Evolutionary conservation across 164 flowering plant genomes (phyloP), one percentile per base, ranked within the genome.

Genomic region (Berberis thunbergii): DNA sequence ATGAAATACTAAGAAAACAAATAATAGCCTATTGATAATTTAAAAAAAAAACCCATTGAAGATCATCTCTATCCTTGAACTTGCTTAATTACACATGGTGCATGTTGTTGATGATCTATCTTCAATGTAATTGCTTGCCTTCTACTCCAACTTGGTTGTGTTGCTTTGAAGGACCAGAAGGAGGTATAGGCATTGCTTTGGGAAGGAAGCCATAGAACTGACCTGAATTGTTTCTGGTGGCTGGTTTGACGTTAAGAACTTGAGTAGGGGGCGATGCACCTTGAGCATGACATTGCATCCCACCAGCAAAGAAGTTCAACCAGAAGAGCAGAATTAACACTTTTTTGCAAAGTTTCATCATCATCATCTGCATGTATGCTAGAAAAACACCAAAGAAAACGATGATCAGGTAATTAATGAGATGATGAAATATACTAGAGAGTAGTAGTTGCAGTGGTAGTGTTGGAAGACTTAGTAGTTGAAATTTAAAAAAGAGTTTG

Each of bases 161-260:
- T 67, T 81, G 81, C 67, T 83, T 83, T 8, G 96, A 88, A 45
- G 96, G 96, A 55, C 83, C 90, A 1, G 96, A 88, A 60, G 77
- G 69, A 1, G 88, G 90, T 42, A 81, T 72, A 2, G 86, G 84
- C 10, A 71, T 61, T 13, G 78, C 77, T 70, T 75, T 84, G 0
- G 96, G 92, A 78, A 88, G 70, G 78, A 74, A 88, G 41, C 81
- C 82, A 59, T 76, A 67, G 74, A 78, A 82, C 65, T 74, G 80
- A 39, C 84, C 81, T 39, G 69, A 48, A 46, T 67, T 54, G 45
- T 13, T n/a, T 41, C 41, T n/a, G 2, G 77, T 49, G 41, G 45
- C 64, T 38, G 81, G 81, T 56, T 66, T 73, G 56, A 75, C 12
- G n/a, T 69, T 60, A 61, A 79, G 65, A 7, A 71, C 67, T 12